A percentile compares a stretch with the other conserved stretches of the same genome.
phyloP scores from a whole-genome alignment of 2,329 filamentous ascomycete species.

The Alternaria consortialis region DNA sequence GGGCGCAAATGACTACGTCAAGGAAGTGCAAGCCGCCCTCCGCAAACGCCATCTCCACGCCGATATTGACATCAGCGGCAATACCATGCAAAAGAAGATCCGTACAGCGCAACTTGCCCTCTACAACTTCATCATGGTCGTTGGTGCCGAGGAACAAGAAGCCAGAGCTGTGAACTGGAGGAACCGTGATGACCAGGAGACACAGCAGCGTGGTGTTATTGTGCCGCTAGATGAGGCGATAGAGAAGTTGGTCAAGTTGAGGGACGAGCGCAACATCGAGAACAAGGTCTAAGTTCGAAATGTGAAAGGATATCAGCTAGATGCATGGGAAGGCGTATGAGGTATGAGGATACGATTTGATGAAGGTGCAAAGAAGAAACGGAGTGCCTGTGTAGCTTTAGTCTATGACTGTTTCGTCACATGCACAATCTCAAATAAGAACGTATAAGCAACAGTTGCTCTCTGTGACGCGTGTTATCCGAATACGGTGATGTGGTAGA shows the following conservation, averaged over 20 bases:
- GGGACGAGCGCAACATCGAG: conserved; percentile 54
- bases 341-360: conserved; percentile 17
- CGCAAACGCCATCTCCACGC: conserved; percentile 73
- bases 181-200: conserved; percentile 69
- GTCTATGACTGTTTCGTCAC: not conserved
- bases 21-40: conserved; percentile 75
- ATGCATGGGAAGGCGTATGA: conserved; percentile 14
- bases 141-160: conserved; percentile 70
- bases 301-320: not conserved
- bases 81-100: conserved; percentile 91
- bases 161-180: conserved; percentile 69
- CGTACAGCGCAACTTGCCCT: conserved; percentile 80
- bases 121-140: conserved; percentile 84
- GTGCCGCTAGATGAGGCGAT: conserved; percentile 68
- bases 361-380: conserved; percentile 1
- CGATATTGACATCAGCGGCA: conserved; percentile 75
- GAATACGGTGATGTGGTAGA: not conserved
- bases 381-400: not conserved
- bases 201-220: conserved; percentile 69
- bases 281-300: conserved; percentile 32
- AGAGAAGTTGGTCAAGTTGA: conserved; percentile 59
- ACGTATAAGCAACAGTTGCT: not conserved
- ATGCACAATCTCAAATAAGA: not conserved
- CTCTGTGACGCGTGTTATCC: not conserved
- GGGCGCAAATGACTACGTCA: conserved; percentile 74